Conservation (phyloP, 2,329 filamentous ascomycete genomes). For the Esteya vermicola region DNA sequence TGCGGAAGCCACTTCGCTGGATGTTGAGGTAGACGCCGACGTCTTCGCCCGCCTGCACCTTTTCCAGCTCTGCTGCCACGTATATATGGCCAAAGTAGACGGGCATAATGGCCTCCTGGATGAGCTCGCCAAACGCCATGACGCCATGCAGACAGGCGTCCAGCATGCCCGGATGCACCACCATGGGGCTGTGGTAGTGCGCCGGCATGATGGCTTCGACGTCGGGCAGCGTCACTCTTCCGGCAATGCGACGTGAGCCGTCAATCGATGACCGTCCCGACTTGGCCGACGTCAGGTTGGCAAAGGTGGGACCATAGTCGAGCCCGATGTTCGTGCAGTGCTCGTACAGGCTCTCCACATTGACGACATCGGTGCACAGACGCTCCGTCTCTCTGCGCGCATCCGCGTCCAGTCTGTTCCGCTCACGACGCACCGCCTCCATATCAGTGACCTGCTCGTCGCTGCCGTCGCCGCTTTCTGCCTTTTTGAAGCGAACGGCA, state of each 20-base stretch:
- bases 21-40: constrained; percentile 7
- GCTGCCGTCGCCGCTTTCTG: background rate
- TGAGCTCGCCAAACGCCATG: constrained; percentile 10
- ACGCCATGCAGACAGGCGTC: constrained; percentile 12
- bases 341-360: constrained; percentile 6
- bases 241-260: constrained; percentile 3
- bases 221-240: constrained; percentile 8
- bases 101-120: constrained; percentile 11
- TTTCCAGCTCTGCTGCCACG: constrained; percentile 5
- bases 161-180: constrained; percentile 12
- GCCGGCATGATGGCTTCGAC: constrained; percentile 8
- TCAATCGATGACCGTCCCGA: background rate
- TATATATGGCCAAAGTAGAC: constrained; percentile 9
- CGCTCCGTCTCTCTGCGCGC: background rate
- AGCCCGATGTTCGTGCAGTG: constrained; percentile 11
- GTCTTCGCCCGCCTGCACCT: constrained; percentile 1
- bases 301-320: constrained; percentile 13
- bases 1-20: constrained; percentile 9
- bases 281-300: constrained; percentile 8
- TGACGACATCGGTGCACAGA: constrained; percentile 5
- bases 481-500: constrained; percentile 4
- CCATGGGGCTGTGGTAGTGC: constrained; percentile 8
- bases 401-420: background rate
- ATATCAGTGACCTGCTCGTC: constrained; percentile 3
- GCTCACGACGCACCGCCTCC: background rate